These are phyloP conservation scores for Leccinum pseudoinsigne DNA, from an alignment of 1,284 basidiomycete species.

Conservation along the genomic window DNA sequence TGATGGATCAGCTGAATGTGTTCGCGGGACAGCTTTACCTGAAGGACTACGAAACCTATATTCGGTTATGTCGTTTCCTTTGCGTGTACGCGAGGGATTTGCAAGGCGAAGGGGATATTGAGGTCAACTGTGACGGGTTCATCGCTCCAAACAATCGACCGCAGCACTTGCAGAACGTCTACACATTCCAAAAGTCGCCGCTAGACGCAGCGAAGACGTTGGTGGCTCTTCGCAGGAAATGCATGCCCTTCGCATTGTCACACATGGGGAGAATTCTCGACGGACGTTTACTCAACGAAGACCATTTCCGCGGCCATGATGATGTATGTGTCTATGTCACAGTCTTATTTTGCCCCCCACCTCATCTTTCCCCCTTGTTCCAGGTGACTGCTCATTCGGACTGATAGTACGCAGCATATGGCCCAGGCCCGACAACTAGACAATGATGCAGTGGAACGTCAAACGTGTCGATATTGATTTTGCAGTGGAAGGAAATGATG, in stretches of 20 bases:
- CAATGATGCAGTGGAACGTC: background rate
- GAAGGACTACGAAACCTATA: conserved; percentile 29
- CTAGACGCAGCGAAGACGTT: background rate
- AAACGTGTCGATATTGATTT: background rate
- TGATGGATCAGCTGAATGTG: too few species aligned
- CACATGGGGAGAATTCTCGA: background rate
- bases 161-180: background rate
- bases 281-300: background rate
- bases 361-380: too few species aligned
- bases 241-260: background rate
- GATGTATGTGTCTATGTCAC: background rate
- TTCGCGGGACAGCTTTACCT: too few species aligned
- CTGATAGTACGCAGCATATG: background rate
- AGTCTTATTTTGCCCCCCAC: background rate
- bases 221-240: background rate
- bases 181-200: background rate
- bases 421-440: background rate
- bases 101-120: too few species aligned
- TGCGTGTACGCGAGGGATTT: too few species aligned
- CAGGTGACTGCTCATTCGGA: background rate
- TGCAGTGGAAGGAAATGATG: background rate
- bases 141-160: background rate
- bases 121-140: conserved; percentile 19
- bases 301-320: background rate
- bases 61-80: conserved; percentile 36